These are phyloP conservation scores for Saturnispora sanitii DNA, from an alignment of 805 yeast species.

Conservation along the genomic window DNA sequence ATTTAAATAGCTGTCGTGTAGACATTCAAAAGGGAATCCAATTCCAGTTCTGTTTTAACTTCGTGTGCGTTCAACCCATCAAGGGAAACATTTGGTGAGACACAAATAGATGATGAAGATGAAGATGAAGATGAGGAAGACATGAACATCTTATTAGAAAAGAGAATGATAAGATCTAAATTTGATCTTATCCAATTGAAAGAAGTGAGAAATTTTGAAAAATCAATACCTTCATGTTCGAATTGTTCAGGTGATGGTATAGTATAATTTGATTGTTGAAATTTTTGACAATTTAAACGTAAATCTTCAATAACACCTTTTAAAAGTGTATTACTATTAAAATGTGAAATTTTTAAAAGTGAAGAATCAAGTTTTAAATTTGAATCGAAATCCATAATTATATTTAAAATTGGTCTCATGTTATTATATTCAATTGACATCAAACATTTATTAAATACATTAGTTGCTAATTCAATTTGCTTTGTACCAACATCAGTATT, in stretches of 20 bases:
- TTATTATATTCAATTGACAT: constrained; percentile 12
- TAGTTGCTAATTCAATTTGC: constrained; percentile 5
- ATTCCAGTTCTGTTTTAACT: not conserved
- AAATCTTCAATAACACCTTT: constrained; percentile 11
- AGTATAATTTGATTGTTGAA: not conserved
- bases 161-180: constrained; percentile 7
- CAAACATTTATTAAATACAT: constrained; percentile 11
- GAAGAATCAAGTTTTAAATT: constrained; percentile 5
- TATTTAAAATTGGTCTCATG: constrained; percentile 11
- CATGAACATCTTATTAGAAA: constrained; percentile 5
- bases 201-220: not conserved
- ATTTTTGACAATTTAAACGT: constrained; percentile 3
- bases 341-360: constrained; percentile 4
- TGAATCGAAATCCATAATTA: constrained; percentile 12
- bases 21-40: too few relatives aligned
- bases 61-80: not conserved
- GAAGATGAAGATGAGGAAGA: not conserved
- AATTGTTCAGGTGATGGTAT: not conserved
- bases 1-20: too few relatives aligned
- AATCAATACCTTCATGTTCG: not conserved
- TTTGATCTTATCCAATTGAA: constrained; percentile 9
- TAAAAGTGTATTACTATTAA: constrained; percentile 2
- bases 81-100: constrained; percentile 3
- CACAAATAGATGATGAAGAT: not conserved
- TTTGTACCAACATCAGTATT: not conserved